Evolutionary conservation across 129 eudicot genomes (phyloP).

Genomic region (Artemisia argyi): DNA sequence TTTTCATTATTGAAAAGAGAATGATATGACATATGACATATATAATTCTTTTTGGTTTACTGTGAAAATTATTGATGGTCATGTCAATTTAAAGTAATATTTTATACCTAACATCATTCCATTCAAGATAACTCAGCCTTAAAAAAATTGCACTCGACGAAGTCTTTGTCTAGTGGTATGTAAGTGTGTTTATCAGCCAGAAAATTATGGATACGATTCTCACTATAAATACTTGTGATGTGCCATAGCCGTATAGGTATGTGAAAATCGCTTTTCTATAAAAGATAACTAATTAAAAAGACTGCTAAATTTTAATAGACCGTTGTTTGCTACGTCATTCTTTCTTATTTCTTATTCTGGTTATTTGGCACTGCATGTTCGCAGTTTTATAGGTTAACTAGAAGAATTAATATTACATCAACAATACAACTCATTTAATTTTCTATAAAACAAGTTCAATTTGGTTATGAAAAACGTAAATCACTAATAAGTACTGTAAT

Average conservation of each 20-base stretch:
- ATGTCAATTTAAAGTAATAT: conserved; percentile 26
- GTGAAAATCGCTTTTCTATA: too few species aligned
- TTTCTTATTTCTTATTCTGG: background rate
- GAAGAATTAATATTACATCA: background rate
- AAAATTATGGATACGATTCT: too few species aligned
- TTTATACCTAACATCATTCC: conserved; percentile 10
- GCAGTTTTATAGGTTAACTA: background rate
- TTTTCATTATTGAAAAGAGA: background rate
- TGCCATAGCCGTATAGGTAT: too few species aligned
- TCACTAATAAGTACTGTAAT: too few species aligned
- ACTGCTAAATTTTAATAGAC: background rate
- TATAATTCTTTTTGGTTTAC: conserved; percentile 20
- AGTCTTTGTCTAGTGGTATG: too few species aligned
- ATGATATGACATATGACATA: conserved; percentile 20
- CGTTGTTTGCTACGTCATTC: background rate
- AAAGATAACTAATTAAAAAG: too few species aligned
- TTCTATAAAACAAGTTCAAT: too few species aligned
- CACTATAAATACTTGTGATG: too few species aligned
- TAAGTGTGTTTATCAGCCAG: too few species aligned
- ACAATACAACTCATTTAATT: background rate
- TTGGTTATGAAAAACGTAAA: too few species aligned
- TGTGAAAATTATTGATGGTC: conserved; percentile 23
- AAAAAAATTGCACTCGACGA: too few species aligned
- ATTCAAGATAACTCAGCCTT: background rate
- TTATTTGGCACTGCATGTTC: conserved; percentile 3